Base-by-base conservation (phyloP, 2,329 filamentous ascomycete species). In the Penicillium brasilianum region DNA sequence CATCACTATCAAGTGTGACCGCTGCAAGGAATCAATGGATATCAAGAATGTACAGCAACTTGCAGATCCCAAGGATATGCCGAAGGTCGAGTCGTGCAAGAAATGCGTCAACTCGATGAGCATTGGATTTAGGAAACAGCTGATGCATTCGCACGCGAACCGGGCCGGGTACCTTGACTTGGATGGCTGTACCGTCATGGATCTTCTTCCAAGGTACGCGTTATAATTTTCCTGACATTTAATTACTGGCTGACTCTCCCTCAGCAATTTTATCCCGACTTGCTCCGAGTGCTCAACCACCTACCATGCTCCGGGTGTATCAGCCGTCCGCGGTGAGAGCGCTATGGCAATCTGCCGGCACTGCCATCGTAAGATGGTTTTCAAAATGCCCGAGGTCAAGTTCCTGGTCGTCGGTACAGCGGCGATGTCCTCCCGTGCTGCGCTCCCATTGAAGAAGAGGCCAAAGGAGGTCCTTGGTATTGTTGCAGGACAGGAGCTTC, bases 101-200 rank as follows among this genome's bases (percentile, higher is more conserved):
- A 87, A 87, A 71, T 87, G 85, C 61, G 78, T 83, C 5, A 82
- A 78, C 61, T 70, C 74, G 34, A 76, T 85, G 63, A 81, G 78
- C 53, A 74, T 85, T 57, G 79, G 80, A 2, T 93, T 88, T 74
- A 84, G 89, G 37, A 84, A 84, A 67, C 88, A 92, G 71, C 77
- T 92, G 59, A 85, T 95, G 63, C 92, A 95, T 76, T 81, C 85
- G 55, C 85, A 88, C 77, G 91, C 90, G 4, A 83, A 85, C n/a
- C 83, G 90, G 60, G 91, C 90, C 13, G 92, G 92, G 4, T 93
- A 93, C 73, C 77, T 96, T 60, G 91, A 95, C 73, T 77, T 92
- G 10, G 85, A 89, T 28, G 90, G 90, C 16, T 93, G 90, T 76
- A 88, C 87, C 6, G 84, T 91, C 9, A 83, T 87, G 49, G 92